Percentiles rank a stretch among this genome's conserved stretches.
phyloP scores from a whole-genome alignment of 345 rosid species.

The Heritiera littoralis region DNA sequence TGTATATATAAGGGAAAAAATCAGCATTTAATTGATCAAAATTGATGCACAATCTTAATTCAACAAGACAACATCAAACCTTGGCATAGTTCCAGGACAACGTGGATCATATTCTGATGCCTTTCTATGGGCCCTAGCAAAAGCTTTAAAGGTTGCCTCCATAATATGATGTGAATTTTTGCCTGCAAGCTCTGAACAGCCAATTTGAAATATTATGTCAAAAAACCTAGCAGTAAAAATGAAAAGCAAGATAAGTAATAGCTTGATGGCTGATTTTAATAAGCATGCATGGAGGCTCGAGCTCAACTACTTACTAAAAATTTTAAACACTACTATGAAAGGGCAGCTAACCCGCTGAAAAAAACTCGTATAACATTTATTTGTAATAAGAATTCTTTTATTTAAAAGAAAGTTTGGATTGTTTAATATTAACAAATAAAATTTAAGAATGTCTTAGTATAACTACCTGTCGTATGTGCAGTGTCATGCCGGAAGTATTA shows the following conservation, averaged over 20 bases:
- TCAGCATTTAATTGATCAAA: not conserved
- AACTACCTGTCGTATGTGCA: slow-evolving; percentile 85
- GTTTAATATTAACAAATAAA: slow-evolving; percentile 1
- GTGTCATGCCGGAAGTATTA: slow-evolving; percentile 95
- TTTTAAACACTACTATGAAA: not conserved
- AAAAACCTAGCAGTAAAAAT: not conserved
- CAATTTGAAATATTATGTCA: slow-evolving; percentile 10
- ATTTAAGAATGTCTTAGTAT: not conserved
- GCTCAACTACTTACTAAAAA: not conserved
- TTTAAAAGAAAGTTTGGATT: not conserved
- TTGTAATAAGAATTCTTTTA: not conserved
- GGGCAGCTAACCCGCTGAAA: not conserved
- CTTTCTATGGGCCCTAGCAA: slow-evolving; percentile 91
- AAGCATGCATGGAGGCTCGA: not conserved
- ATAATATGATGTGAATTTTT: slow-evolving; percentile 89
- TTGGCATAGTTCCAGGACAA: slow-evolving; percentile 80
- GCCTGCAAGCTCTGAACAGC: slow-evolving; percentile 72
- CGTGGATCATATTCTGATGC: slow-evolving; percentile 80
- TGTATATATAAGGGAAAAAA: not conserved
- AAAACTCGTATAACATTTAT: not conserved
- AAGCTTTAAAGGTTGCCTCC: slow-evolving; percentile 97
- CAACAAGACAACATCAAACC: slow-evolving; percentile 40
- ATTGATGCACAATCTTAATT: not conserved
- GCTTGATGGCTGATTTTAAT: not conserved
- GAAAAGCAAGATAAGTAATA: not conserved